phyloP scores from a whole-genome alignment of 345 rosid genomes.

The Fremontodendron californicum region DNA sequence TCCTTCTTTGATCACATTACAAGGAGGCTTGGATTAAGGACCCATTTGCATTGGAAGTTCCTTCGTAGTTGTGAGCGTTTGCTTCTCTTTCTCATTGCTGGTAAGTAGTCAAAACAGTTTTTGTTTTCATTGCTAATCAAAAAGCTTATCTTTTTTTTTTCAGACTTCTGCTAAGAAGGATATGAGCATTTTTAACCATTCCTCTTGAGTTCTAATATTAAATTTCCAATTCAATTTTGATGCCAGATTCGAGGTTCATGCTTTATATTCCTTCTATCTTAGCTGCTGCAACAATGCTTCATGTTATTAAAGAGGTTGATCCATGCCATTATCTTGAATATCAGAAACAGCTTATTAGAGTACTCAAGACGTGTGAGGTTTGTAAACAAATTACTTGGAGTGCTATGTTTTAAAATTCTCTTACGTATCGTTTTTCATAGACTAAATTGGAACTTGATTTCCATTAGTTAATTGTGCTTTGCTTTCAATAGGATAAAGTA shows the following conservation, averaged over 20 bases:
- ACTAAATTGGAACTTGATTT: not conserved
- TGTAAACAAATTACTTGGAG: conserved; percentile 14
- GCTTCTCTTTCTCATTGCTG: conserved; percentile 66
- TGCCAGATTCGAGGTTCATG: conserved; percentile 68
- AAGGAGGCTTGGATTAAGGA: conserved; percentile 60
- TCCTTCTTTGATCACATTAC: conserved; percentile 71
- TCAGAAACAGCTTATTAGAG: conserved; percentile 50
- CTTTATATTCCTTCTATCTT: conserved; percentile 58
- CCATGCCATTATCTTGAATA: conserved; percentile 47
- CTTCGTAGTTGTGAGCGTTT: conserved; percentile 61
- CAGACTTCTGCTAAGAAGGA: not conserved
- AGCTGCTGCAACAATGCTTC: conserved; percentile 73
- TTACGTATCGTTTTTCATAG: not conserved
- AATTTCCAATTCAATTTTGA: conserved; percentile 21
- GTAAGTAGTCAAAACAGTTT: conserved; percentile 35
- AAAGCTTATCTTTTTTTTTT: not conserved
- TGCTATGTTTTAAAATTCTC: conserved; percentile 6
- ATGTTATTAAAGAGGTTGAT: conserved; percentile 54
- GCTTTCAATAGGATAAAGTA: conserved; percentile 47
- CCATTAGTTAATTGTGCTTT: not conserved
- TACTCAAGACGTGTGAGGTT: conserved; percentile 67
- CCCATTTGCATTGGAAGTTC: conserved; percentile 55
- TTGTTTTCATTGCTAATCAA: conserved; percentile 1
- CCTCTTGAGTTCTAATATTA: conserved; percentile 1
- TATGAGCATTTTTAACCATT: not conserved